Conservation (phyloP, 2,329 filamentous ascomycete genomes). For the Cytospora mali region DNA sequence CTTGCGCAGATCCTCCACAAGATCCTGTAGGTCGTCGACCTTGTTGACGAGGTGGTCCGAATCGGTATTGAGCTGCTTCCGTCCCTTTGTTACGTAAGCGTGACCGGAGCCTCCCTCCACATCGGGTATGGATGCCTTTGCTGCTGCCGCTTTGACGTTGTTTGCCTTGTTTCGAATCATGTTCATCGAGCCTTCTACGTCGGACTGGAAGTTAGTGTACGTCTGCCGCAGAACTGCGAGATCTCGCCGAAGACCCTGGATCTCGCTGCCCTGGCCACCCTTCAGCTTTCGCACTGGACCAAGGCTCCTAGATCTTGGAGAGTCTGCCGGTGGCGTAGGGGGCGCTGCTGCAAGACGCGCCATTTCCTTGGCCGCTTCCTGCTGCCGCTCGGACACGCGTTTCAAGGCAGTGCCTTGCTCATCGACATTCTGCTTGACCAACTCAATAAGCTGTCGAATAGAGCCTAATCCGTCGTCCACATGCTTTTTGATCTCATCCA, state of each 20-base stretch:
- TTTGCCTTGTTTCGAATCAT: constrained; percentile 79
- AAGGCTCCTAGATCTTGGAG: constrained; percentile 47
- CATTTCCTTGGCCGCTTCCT: constrained; percentile 87
- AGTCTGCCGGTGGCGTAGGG: constrained; percentile 48
- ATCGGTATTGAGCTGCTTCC: constrained; percentile 83
- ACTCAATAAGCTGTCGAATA: constrained; percentile 80
- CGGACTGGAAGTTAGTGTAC: constrained; percentile 86
- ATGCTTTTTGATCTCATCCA: constrained; percentile 95
- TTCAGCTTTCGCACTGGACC: constrained; percentile 48
- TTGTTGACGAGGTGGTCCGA: constrained; percentile 88
- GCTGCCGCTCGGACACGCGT: constrained; percentile 85
- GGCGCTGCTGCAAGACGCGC: constrained; percentile 58
- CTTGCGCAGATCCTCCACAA: constrained; percentile 95
- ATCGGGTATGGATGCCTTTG: constrained; percentile 70
- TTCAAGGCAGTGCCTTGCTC: constrained; percentile 82
- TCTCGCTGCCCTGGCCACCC: constrained; percentile 70
- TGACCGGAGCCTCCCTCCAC: constrained; percentile 80
- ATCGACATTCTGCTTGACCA: constrained; percentile 80
- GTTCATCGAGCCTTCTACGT: constrained; percentile 86
- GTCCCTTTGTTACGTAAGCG: constrained; percentile 80
- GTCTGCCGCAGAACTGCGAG: constrained; percentile 91
- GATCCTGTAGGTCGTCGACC: constrained; percentile 96
- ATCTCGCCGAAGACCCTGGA: constrained; percentile 83
- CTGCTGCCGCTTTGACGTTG: constrained; percentile 75
- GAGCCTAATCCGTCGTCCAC: constrained; percentile 89